These are phyloP conservation scores for Clonostachys rosea DNA, from an alignment of 2,329 filamentous ascomycete species.

Conservation along the genomic window DNA sequence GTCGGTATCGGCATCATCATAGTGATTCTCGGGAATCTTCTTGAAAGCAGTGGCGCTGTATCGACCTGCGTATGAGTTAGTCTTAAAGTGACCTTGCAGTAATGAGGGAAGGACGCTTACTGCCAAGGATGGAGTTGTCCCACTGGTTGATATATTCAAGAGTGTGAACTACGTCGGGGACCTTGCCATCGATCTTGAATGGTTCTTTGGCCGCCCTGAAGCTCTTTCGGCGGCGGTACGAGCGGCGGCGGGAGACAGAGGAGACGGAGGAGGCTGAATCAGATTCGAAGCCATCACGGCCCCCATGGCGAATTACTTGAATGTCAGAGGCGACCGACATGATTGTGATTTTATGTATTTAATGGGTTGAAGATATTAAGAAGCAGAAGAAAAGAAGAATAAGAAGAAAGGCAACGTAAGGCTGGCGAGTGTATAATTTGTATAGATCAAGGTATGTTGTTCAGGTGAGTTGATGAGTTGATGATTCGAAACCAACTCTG, in stretches of 20 bases:
- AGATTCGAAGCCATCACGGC: not conserved
- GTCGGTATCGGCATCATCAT: conserved; percentile 13
- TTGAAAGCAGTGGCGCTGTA: conserved; percentile 31
- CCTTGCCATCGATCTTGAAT: conserved; percentile 23
- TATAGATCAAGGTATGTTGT: too few species aligned
- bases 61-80: conserved; percentile 19
- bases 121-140: conserved; percentile 23
- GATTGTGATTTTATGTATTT: too few species aligned
- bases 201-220: not conserved
- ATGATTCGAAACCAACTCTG: too few species aligned
- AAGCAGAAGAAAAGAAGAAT: too few species aligned
- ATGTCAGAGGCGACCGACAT: too few species aligned
- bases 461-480: too few species aligned
- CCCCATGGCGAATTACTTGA: too few species aligned
- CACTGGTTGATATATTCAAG: conserved; percentile 27
- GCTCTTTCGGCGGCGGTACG: not conserved
- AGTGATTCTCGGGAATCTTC: conserved; percentile 16
- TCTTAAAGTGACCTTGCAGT: not conserved
- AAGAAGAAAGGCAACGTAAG: too few species aligned
- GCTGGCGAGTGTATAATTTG: too few species aligned
- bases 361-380: too few species aligned
- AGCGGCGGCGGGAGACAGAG: not conserved
- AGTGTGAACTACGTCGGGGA: conserved; percentile 34
- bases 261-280: not conserved
- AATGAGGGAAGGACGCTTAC: conserved; percentile 15